Conservation (phyloP, 306 rosid genomes). For the Begonia masoniana region DNA sequence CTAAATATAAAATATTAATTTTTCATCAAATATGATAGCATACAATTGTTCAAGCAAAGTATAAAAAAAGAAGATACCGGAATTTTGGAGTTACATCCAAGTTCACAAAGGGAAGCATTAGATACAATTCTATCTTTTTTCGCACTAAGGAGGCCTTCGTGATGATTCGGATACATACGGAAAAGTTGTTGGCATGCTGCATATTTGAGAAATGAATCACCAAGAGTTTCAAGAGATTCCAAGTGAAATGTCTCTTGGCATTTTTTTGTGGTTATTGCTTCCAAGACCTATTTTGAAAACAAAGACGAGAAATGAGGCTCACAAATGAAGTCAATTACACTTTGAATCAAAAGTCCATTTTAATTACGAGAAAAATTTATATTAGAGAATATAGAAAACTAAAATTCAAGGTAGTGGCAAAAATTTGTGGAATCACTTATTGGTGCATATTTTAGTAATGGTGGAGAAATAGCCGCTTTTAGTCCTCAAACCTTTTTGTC, state of each 20-base stretch:
- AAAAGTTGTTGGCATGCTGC: slow-evolving; percentile 63
- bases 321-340: not conserved
- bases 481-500: too few relatives aligned
- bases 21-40: not conserved
- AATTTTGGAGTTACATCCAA: slow-evolving; percentile 43
- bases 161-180: slow-evolving; percentile 30
- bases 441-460: slow-evolving; percentile 64
- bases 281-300: slow-evolving; percentile 49
- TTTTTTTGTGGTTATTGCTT: slow-evolving; percentile 63
- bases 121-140: slow-evolving; percentile 54
- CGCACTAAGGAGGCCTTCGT: slow-evolving; percentile 64
- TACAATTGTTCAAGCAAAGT: not conserved
- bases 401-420: slow-evolving; percentile 46
- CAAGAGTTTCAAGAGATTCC: slow-evolving; percentile 83
- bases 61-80: slow-evolving; percentile 30
- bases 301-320: too few relatives aligned
- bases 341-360: slow-evolving; percentile 24
- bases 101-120: slow-evolving; percentile 52
- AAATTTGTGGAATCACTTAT: slow-evolving; percentile 87
- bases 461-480: slow-evolving; percentile 61
- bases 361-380: slow-evolving; percentile 18
- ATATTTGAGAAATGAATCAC: slow-evolving; percentile 88
- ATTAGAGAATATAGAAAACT: slow-evolving; percentile 27
- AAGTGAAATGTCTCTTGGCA: slow-evolving; percentile 69
- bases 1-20: not conserved